phyloP scores from a whole-genome alignment of 129 eudicot species.

The Chrysanthemum makinoi region DNA sequence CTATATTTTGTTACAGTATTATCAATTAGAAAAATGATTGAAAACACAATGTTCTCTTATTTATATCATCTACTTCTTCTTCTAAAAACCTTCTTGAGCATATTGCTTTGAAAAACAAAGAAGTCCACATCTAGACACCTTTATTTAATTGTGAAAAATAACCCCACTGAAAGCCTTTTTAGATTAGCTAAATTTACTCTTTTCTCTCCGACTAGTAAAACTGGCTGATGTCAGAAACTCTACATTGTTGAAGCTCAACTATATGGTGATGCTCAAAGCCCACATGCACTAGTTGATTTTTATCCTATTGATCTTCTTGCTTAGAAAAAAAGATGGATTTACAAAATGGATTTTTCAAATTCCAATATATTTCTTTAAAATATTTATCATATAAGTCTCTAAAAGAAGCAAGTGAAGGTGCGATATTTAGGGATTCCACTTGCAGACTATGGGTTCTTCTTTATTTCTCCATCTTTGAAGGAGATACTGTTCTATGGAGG shows the following conservation, averaged over 20 bases:
- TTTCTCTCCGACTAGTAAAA: background rate
- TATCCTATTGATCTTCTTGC: background rate
- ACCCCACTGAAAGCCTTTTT: background rate
- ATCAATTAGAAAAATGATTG: background rate
- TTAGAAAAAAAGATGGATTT: background rate
- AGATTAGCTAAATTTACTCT: background rate
- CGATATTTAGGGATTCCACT: too few relatives aligned
- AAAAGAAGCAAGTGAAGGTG: background rate
- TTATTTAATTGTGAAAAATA: background rate
- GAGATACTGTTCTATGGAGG: too few relatives aligned
- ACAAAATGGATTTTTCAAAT: background rate
- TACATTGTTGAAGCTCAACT: background rate
- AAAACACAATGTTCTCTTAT: background rate
- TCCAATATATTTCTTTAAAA: background rate
- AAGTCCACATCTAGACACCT: background rate
- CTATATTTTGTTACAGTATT: background rate
- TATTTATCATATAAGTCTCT: background rate
- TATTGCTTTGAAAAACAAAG: background rate
- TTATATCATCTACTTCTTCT: conserved; percentile 1
- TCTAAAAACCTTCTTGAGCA: background rate
- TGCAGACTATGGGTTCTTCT: too few relatives aligned
- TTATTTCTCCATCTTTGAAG: too few relatives aligned
- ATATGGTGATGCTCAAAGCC: background rate
- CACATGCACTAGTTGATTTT: background rate
- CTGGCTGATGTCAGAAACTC: background rate